These are phyloP conservation scores for Pouteria glomerata DNA, from an alignment of 148 eudicot genomes.

Conservation along the genomic window DNA sequence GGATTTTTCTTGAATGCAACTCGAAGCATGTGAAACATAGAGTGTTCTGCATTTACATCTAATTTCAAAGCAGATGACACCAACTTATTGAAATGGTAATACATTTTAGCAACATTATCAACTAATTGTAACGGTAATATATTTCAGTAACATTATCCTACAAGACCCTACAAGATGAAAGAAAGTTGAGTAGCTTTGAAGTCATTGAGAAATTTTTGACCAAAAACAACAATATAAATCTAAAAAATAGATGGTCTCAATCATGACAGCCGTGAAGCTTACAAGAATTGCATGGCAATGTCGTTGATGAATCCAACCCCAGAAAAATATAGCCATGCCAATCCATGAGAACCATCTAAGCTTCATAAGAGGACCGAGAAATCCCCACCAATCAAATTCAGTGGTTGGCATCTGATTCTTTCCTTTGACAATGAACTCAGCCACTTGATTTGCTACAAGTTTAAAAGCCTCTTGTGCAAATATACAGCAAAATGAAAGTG, in stretches of 20 bases:
- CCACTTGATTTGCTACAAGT: slow-evolving; percentile 25
- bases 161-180: neutral
- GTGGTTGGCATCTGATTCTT: slow-evolving; percentile 39
- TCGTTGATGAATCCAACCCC: slow-evolving; percentile 89
- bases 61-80: neutral
- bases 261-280: slow-evolving; percentile 21
- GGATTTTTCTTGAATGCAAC: neutral
- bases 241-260: neutral
- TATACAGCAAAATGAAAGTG: slow-evolving; percentile 70
- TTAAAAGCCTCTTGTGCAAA: slow-evolving; percentile 54
- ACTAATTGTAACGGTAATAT: neutral
- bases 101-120: no score
- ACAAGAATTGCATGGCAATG: slow-evolving; percentile 89
- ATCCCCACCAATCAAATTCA: slow-evolving; percentile 46
- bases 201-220: neutral
- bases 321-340: slow-evolving; percentile 65
- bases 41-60: neutral
- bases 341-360: slow-evolving; percentile 75
- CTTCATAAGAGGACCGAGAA: slow-evolving; percentile 47
- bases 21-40: no score
- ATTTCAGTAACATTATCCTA: neutral
- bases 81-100: no score
- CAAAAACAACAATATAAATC: neutral
- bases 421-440: slow-evolving; percentile 60
- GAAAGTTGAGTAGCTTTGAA: neutral